A percentile compares a stretch with the other conserved stretches of the same genome.
phyloP scores from a whole-genome alignment of 148 eudicot genomes.

The Cornus kousa region DNA sequence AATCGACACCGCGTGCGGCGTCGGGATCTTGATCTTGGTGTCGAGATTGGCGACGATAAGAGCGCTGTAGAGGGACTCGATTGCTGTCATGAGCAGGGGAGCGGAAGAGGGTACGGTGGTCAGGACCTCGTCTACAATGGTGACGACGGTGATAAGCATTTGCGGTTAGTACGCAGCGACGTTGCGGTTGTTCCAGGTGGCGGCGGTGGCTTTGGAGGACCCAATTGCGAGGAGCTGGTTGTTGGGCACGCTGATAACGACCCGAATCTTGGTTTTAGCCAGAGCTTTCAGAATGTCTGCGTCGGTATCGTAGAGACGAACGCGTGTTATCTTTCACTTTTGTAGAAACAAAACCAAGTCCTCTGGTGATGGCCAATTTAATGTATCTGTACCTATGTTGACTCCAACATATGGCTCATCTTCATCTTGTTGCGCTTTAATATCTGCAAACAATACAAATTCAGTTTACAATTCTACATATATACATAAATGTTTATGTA shows the following conservation, averaged over 20 bases:
- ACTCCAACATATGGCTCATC: too few species aligned
- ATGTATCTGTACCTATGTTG: too few species aligned
- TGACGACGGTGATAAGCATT: slow-evolving; percentile 66
- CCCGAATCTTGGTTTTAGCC: too few species aligned
- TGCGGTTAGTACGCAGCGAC: slow-evolving; percentile 66
- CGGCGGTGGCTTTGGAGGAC: slow-evolving; percentile 78
- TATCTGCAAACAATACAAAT: slow-evolving; percentile 31
- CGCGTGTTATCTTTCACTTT: too few species aligned
- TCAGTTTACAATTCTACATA: not conserved
- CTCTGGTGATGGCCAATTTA: too few species aligned
- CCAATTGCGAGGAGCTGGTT: slow-evolving; percentile 80
- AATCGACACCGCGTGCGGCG: slow-evolving; percentile 73
- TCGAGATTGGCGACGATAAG: slow-evolving; percentile 72
- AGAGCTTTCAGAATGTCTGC: too few species aligned
- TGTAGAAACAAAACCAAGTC: too few species aligned
- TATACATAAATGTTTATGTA: too few species aligned
- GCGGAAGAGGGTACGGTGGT: slow-evolving; percentile 64
- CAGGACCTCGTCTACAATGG: slow-evolving; percentile 80
- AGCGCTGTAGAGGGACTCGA: slow-evolving; percentile 66
- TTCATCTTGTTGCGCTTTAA: slow-evolving; percentile 20
- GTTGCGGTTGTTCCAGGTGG: slow-evolving; percentile 68
- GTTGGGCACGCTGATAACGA: slow-evolving; percentile 67
- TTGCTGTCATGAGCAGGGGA: slow-evolving; percentile 76
- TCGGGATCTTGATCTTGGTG: slow-evolving; percentile 57
- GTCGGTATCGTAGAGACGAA: too few species aligned